Evolutionary conservation across 2,329 filamentous ascomycete species (phyloP).

Genomic region (Sarocladium kiliense): DNA sequence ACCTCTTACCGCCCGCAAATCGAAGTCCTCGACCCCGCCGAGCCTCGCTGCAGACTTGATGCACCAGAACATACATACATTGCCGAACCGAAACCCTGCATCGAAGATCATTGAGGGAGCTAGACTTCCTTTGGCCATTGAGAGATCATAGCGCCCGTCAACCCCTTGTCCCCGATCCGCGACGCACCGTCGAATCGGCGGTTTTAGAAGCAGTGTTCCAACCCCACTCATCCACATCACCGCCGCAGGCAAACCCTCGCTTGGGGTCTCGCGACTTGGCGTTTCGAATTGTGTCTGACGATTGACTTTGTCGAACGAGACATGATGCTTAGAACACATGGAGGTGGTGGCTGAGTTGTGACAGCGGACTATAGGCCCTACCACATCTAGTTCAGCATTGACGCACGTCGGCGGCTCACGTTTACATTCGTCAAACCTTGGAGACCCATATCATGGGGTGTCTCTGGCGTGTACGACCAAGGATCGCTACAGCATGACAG

Average conservation of each 20-base stretch:
- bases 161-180: conserved; percentile 5
- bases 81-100: background rate
- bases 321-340: background rate
- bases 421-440: too few relatives aligned
- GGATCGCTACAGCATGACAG: too few relatives aligned
- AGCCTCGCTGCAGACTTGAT: background rate
- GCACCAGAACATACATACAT: background rate
- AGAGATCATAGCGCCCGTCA: background rate
- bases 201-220: background rate
- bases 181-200: conserved; percentile 5
- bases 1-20: background rate
- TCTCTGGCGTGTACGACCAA: too few relatives aligned
- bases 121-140: background rate
- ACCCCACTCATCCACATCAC: background rate
- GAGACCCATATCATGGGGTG: too few relatives aligned
- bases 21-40: background rate
- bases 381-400: too few relatives aligned
- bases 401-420: too few relatives aligned
- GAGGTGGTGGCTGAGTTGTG: background rate
- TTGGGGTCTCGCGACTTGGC: background rate
- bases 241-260: background rate
- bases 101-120: background rate
- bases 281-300: conserved; percentile 9
- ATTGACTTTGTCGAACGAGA: background rate
- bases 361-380: background rate